These are phyloP conservation scores for Camellia lanceoleosa DNA, from an alignment of 148 eudicot species.

Conservation along the genomic window DNA sequence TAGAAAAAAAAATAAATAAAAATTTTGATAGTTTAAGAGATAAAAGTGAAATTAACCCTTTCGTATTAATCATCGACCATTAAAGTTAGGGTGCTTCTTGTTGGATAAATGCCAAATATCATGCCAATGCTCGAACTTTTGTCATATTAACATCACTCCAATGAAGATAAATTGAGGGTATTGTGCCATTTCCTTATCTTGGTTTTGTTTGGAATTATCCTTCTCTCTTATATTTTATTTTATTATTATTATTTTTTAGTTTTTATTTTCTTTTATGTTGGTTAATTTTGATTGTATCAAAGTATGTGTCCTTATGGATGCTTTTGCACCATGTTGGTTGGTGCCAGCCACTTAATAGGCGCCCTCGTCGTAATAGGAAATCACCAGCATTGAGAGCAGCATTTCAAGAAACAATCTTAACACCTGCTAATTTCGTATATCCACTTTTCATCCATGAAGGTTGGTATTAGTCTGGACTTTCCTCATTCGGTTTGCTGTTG, in stretches of 20 bases:
- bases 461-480: constrained; percentile 22
- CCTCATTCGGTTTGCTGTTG: background rate
- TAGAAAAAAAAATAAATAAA: too few relatives aligned
- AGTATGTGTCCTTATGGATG: constrained; percentile 4
- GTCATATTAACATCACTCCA: background rate
- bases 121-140: background rate
- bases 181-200: constrained; percentile 3
- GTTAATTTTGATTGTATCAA: background rate
- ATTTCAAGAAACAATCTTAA: constrained; percentile 74
- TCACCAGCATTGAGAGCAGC: constrained; percentile 72
- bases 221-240: background rate
- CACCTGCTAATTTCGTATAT: constrained; percentile 92
- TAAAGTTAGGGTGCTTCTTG: background rate
- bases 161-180: background rate
- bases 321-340: constrained; percentile 15
- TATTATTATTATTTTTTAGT: background rate
- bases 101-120: background rate
- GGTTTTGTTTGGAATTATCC: background rate
- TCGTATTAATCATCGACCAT: too few relatives aligned
- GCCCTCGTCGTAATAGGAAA: constrained; percentile 86
- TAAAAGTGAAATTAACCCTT: too few relatives aligned
- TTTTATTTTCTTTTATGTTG: background rate
- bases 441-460: constrained; percentile 98
- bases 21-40: too few relatives aligned
- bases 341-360: constrained; percentile 48